Evolutionary conservation across 192 early-diverging fungal species (phyloP).

Genomic region (Coemansia reversa): DNA sequence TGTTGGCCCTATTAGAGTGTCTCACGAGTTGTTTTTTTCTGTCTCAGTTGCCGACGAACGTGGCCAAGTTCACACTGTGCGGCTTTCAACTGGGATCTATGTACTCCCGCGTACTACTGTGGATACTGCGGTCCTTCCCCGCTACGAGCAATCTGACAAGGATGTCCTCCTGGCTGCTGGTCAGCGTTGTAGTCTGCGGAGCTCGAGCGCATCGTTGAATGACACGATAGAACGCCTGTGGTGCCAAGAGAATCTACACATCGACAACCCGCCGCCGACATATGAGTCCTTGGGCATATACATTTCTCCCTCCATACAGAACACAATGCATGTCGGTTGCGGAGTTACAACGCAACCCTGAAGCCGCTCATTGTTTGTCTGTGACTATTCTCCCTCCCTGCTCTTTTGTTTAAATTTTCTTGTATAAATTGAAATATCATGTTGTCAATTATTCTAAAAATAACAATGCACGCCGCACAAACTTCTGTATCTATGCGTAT

Average conservation of each 20-base stretch:
- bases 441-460: neutral
- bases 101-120: slow-evolving; percentile 22
- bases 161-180: slow-evolving; percentile 40
- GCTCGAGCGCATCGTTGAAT: neutral
- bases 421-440: neutral
- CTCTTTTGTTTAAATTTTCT: neutral
- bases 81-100: slow-evolving; percentile 40
- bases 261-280: slow-evolving; percentile 18
- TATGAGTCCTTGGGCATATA: slow-evolving; percentile 1
- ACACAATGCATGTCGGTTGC: neutral
- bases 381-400: neutral
- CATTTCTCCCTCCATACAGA: neutral
- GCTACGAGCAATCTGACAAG: slow-evolving; percentile 42
- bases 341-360: neutral
- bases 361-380: neutral
- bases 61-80: slow-evolving; percentile 44
- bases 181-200: slow-evolving; percentile 9
- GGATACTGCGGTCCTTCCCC: slow-evolving; percentile 23
- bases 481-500: too few species aligned
- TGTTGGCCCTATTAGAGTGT: slow-evolving; percentile 32
- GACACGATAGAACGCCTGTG: neutral
- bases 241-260: neutral
- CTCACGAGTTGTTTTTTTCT: slow-evolving; percentile 41
- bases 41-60: slow-evolving; percentile 36
- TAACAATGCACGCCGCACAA: too few species aligned